These are phyloP conservation scores for Ephemerocybe angulata DNA, from an alignment of 768 basidiomycete genomes.

Conservation along the genomic window DNA sequence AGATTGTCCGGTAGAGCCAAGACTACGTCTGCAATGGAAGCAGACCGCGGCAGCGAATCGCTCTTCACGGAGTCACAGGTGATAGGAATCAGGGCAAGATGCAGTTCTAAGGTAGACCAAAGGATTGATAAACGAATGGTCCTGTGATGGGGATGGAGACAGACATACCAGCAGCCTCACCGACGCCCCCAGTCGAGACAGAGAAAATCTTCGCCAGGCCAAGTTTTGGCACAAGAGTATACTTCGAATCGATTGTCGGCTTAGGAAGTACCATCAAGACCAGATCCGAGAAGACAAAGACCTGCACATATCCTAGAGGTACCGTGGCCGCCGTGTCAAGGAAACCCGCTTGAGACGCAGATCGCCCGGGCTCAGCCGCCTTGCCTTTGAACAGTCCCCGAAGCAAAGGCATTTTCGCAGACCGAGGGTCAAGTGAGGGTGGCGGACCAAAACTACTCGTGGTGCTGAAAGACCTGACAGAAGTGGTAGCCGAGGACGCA, in stretches of 20 bases:
- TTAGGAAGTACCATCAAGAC: slow-evolving; percentile 47
- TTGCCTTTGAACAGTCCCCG: slow-evolving; percentile 12
- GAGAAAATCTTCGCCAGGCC: slow-evolving; percentile 44
- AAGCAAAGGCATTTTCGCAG: slow-evolving; percentile 23
- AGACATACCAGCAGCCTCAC: neutral
- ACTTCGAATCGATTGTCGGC: slow-evolving; percentile 11
- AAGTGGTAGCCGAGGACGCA: slow-evolving; percentile 17
- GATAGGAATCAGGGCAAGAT: neutral
- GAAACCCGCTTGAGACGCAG: neutral
- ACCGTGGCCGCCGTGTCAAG: slow-evolving; percentile 1
- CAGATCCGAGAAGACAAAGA: slow-evolving; percentile 65
- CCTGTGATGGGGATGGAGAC: neutral
- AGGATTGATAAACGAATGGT: no score
- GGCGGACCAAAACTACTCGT: slow-evolving; percentile 9
- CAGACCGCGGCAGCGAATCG: neutral
- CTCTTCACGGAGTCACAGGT: neutral
- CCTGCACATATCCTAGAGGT: slow-evolving; percentile 23
- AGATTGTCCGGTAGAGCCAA: neutral
- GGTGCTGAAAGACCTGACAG: slow-evolving; percentile 7
- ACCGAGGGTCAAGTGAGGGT: slow-evolving; percentile 15
- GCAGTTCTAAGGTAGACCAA: neutral
- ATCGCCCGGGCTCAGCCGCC: neutral
- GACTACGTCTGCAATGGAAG: neutral
- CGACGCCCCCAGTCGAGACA: neutral
- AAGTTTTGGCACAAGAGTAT: slow-evolving; percentile 28